Base-by-base conservation (phyloP, 768 basidiomycete species). In the Boletus bicolor region DNA sequence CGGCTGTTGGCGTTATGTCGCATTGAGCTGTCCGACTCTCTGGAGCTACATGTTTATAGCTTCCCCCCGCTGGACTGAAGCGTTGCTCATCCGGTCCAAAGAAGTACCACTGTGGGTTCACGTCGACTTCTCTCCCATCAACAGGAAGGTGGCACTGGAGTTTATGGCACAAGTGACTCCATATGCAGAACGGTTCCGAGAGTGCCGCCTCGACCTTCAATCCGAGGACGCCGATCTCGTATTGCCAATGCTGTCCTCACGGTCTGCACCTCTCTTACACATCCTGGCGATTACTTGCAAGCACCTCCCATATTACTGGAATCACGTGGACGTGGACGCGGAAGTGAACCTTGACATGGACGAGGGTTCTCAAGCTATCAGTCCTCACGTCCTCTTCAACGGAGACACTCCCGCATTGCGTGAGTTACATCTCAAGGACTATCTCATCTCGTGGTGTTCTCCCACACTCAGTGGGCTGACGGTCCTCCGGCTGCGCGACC, bases 1-100 rank as follows among this genome's bases (percentile, higher is more conserved):
- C 49, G 52, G 49, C 30, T 3, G 2, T 26, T 52, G 53, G 53
- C 53, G 49, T 53, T 39, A 11, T 1, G 30, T 52, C 21, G 53
- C 37, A 17, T 53, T 53, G 9, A 21, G 30, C 14, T 39, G 14
- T 34, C 49, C 49, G 15, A 34, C 17, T 5, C 49, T 54, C 30
- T 54, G 53, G 53, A 24, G 30, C 28, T 46, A 52, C 30, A n/a
- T 54, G 53, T 54, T 52, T 26, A 17, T 54, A 24, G 49, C 12
- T 15, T 38, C 19, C 10, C 36, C 37, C 15, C 7, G 19, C 0
- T 51, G 52, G 52, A 53, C 52, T 4, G 36, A 52, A 0, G 37
- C 0, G 24, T n/a, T 6, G 36, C 30, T 54, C 19, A n/a, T 17
- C 30, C 50, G 49, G n/a, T 52, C 53, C 34, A 35, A 50, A 26